Evolutionary conservation across 1,284 basidiomycete genomes (phyloP), one percentile per base, ranked within the genome.

Genomic region (Apiotrichum montevideense): DNA sequence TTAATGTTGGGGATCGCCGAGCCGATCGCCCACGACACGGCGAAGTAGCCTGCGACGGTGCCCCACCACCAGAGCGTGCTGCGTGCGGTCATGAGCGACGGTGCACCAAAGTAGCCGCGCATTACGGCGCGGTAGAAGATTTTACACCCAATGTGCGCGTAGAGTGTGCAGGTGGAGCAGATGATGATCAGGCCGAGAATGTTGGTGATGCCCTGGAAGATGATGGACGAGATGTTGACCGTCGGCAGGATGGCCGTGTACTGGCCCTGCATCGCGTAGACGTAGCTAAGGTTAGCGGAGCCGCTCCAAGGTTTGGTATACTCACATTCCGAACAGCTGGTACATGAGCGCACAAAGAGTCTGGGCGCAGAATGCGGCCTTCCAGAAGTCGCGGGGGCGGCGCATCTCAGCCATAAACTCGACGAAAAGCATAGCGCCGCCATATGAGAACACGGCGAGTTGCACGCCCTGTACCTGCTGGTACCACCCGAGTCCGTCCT

Each of bases 311-410:
- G 21, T 21, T 21, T 21, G 21, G 21, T 49, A 87, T 3, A 80
- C 79, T 21, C 71, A 79, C 35, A 79, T 52, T 9, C 84, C 84
- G n/a, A 58, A 58, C 29, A 58, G n/a, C 52, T 53, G 54, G 52
- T 58, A 87, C 4, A 80, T 79, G 32, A 73, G 51, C 63, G 79
- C 79, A 64, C 87, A 86, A 44, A 87, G 70, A 3, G 78, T 52
- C 65, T 87, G 84, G 0, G 83, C 82, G 40, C 51, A 62, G 78
- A 79, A 63, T 1, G 49, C 49, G 3, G 49, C 49, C 67, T 85
- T 86, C 82, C 84, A 86, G 64, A 87, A 87, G 68, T 87, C 85
- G 80, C 82, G 82, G 0, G 85, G 85, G 4, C 84, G 79, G n/a
- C 81, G 78, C 85, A 87, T 87, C 69, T 87, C 85, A 2, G 83